Conservation (phyloP, 228 moss, liverwort and hornwort species). For the Sphagnum fallax region DNA sequence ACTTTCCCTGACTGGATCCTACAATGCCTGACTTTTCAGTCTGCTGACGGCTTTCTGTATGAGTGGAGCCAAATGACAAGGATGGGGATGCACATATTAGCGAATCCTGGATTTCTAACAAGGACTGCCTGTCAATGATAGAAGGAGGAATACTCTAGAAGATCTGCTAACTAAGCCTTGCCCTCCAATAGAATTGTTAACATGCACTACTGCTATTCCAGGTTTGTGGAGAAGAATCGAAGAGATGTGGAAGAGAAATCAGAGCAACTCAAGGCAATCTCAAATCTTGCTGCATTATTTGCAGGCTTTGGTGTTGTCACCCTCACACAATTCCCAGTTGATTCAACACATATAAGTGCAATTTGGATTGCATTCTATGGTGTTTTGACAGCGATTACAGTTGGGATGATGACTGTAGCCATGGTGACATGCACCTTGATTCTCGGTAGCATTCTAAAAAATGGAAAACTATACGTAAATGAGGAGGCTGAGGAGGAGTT, state of each 20-base stretch:
- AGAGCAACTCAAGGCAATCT: constrained; percentile 54
- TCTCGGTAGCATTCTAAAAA: constrained; percentile 42
- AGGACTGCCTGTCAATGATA: too few species aligned
- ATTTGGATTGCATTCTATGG: constrained; percentile 41
- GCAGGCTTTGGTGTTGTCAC: constrained; percentile 49
- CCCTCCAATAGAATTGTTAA: neutral
- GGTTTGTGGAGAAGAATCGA: constrained; percentile 51
- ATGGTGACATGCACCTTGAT: constrained; percentile 61
- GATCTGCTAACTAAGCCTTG: too few species aligned
- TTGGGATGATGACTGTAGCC: constrained; percentile 52
- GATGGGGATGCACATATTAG: neutral
- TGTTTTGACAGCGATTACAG: constrained; percentile 39
- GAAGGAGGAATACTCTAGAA: too few species aligned
- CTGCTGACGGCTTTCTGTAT: neutral
- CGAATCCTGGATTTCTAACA: too few species aligned
- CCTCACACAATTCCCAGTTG: constrained; percentile 32
- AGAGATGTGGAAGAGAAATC: constrained; percentile 61
- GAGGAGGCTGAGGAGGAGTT: constrained; percentile 56
- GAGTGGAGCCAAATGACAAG: neutral
- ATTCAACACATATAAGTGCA: neutral
- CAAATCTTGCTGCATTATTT: constrained; percentile 47
- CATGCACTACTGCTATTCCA: constrained; percentile 6
- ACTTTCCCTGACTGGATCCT: neutral
- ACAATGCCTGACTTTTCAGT: neutral
- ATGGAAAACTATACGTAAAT: constrained; percentile 48